Percentiles rank a stretch among this genome's conserved stretches.
Evolutionary conservation across 2,329 filamentous ascomycete genomes (phyloP).

Genomic region (Claviceps fusiformis): DNA sequence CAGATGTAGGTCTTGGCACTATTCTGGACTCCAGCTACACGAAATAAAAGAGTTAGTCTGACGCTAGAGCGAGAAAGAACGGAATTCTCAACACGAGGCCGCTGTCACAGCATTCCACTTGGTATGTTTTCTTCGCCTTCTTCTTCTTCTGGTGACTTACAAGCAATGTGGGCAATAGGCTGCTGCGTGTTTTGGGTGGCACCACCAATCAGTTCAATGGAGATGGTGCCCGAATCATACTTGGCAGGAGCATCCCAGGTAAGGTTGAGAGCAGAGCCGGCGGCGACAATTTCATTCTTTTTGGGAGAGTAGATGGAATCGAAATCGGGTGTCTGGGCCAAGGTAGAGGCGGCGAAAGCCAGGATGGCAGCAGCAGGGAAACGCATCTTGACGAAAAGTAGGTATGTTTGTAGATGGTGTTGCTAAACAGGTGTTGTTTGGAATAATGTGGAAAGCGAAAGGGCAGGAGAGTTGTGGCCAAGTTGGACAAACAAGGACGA

Average conservation of each 20-base stretch:
- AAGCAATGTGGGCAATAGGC: constrained; percentile 28
- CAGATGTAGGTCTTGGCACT: constrained; percentile 32
- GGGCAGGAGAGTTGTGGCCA: background rate
- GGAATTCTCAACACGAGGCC: background rate
- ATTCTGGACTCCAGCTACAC: constrained; percentile 33
- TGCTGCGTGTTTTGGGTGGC: constrained; percentile 27
- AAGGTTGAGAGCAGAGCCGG: constrained; percentile 37
- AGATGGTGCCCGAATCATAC: constrained; percentile 30
- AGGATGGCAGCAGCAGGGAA: constrained; percentile 37
- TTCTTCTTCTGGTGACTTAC: constrained; percentile 28
- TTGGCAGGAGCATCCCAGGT: constrained; percentile 32
- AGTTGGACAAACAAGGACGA: background rate
- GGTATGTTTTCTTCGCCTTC: background rate
- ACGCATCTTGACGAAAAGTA: constrained; percentile 33
- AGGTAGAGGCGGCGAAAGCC: constrained; percentile 35
- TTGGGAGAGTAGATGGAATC: constrained; percentile 37
- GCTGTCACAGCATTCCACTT: background rate
- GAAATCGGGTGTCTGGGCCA: constrained; percentile 44
- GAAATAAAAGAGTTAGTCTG: background rate
- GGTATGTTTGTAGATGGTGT: background rate
- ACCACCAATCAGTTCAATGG: constrained; percentile 43
- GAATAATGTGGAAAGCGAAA: background rate
- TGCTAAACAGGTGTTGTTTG: background rate
- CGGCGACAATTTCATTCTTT: constrained; percentile 27
- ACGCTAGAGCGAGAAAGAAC: background rate